A percentile compares a stretch with the other conserved stretches of the same genome.
These are phyloP conservation scores for Aureobasidium sp. DNA, from an alignment of 2,329 filamentous ascomycete species.

Conservation along the genomic window DNA sequence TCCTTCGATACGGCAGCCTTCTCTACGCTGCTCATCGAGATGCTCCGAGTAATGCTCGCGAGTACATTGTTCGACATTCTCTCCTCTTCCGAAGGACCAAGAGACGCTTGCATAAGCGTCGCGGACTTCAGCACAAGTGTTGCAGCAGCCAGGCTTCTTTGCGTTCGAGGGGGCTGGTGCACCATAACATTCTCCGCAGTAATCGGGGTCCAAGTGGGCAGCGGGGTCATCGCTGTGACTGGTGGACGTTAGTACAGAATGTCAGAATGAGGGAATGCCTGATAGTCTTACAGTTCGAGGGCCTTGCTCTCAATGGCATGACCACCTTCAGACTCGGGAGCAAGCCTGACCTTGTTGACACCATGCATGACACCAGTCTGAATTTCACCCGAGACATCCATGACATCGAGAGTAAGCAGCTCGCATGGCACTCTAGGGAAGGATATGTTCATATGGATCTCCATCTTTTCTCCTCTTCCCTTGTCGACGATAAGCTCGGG, in stretches of 20 bases:
- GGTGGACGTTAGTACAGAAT: neutral
- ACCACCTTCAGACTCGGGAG: conserved; percentile 65
- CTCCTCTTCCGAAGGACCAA: conserved; percentile 91
- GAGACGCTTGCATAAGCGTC: conserved; percentile 84
- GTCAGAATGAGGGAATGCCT: neutral
- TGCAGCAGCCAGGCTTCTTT: conserved; percentile 83
- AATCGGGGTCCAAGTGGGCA: conserved; percentile 78
- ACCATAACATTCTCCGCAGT: conserved; percentile 92
- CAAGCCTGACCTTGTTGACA: conserved; percentile 80
- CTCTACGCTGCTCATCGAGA: conserved; percentile 77
- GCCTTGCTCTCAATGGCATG: conserved; percentile 63
- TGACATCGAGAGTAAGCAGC: conserved; percentile 91
- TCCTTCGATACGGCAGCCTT: conserved; percentile 92
- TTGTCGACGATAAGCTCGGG: conserved; percentile 96
- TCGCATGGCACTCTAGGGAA: conserved; percentile 94
- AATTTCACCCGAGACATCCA: conserved; percentile 97
- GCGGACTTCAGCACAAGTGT: conserved; percentile 92
- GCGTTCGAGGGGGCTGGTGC: conserved; percentile 65
- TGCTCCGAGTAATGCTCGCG: conserved; percentile 89
- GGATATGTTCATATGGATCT: conserved; percentile 95
- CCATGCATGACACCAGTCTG: conserved; percentile 92
- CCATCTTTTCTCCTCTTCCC: conserved; percentile 96
- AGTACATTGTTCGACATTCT: conserved; percentile 89
- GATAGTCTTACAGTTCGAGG: conserved; percentile 51
- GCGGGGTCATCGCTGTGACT: conserved; percentile 62